Conservation (phyloP, 202 grass and related monocot genomes). For the Zoysia matrella region DNA sequence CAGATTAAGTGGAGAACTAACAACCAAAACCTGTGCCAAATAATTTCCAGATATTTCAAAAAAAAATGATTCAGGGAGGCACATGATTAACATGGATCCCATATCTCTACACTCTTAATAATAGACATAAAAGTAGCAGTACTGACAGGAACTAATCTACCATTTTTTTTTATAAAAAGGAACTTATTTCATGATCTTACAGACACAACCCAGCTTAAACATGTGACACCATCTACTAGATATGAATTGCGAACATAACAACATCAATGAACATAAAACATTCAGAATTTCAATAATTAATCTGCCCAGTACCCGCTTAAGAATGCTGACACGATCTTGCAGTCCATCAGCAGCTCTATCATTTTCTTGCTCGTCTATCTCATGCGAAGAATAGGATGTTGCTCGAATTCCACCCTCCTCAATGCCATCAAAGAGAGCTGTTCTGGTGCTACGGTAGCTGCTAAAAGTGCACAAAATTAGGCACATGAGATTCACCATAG, state of each 20-base stretch:
- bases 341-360: conserved; percentile 75
- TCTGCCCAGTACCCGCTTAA: conserved; percentile 67
- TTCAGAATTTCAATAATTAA: conserved; percentile 25
- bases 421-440: conserved; percentile 78
- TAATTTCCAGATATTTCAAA: not conserved
- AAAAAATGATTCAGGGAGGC: conserved; percentile 8
- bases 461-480: conserved; percentile 24
- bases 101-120: conserved; percentile 1
- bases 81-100: conserved; percentile 24
- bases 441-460: conserved; percentile 69
- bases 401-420: conserved; percentile 72
- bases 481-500: not conserved
- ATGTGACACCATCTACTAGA: not conserved
- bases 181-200: not conserved
- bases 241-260: not conserved
- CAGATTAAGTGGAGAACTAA: not conserved
- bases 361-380: conserved; percentile 79
- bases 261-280: not conserved
- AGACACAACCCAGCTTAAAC: not conserved
- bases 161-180: not conserved
- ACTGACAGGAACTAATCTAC: not conserved
- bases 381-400: conserved; percentile 69
- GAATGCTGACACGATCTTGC: conserved; percentile 86
- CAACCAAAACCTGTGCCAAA: not conserved
- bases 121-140: conserved; percentile 2